Evolutionary conservation across 192 early-diverging fungal genomes (phyloP).

Genomic region (Lunasporangiospora selenospora): DNA sequence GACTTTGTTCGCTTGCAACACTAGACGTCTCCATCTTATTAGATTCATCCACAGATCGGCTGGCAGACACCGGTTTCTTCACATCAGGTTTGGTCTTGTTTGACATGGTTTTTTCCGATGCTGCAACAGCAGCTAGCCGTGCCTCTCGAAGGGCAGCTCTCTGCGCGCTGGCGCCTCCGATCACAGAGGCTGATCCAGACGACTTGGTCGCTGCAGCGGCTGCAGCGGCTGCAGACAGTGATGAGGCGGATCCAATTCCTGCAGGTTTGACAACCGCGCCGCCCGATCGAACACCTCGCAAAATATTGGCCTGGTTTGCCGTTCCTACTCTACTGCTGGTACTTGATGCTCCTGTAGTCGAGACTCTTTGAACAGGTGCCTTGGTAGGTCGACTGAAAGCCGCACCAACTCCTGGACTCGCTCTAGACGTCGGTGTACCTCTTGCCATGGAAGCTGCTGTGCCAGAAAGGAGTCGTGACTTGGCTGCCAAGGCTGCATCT

Average conservation of each 20-base stretch:
- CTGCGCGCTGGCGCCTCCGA: slow-evolving; percentile 22
- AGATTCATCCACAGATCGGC: too few relatives aligned
- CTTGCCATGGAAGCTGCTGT: too few relatives aligned
- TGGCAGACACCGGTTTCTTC: too few relatives aligned
- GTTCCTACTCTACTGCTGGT: too few relatives aligned
- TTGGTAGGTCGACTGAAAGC: slow-evolving; percentile 12
- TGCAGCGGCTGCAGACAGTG: neutral
- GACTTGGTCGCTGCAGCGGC: neutral
- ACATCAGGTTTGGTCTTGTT: too few relatives aligned
- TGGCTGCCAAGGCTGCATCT: slow-evolving; percentile 36
- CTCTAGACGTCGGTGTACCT: neutral
- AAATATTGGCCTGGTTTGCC: slow-evolving; percentile 2
- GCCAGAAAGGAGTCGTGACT: too few relatives aligned
- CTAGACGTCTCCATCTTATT: too few relatives aligned
- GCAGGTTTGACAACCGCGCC: slow-evolving; percentile 20
- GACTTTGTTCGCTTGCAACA: too few relatives aligned
- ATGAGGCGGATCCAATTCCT: neutral
- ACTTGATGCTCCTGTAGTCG: neutral
- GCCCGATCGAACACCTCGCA: slow-evolving; percentile 15
- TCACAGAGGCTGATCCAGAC: too few relatives aligned
- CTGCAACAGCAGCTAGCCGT: slow-evolving; percentile 6
- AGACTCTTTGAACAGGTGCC: neutral
- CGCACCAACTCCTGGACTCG: neutral
- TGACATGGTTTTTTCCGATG: neutral
- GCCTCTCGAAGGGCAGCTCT: slow-evolving; percentile 21